These are phyloP conservation scores for Skeletonema costatum DNA, from an alignment of 108 stramenopile genomes.

Conservation along the genomic window DNA sequence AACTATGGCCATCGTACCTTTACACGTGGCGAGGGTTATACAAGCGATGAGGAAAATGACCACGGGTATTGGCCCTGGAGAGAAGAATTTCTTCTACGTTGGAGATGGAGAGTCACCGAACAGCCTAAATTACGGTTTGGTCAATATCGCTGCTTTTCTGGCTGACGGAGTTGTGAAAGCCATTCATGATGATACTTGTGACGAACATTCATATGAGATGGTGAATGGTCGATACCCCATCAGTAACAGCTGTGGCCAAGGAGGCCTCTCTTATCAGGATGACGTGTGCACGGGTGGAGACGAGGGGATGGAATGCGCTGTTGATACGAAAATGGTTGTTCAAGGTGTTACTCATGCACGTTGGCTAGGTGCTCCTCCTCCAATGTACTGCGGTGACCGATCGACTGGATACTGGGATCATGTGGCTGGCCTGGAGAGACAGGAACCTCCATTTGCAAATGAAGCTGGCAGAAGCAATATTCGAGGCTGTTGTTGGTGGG, in stretches of 20 bases:
- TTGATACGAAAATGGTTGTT: slow-evolving; percentile 50
- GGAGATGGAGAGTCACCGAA: slow-evolving; percentile 32
- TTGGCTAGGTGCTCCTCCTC: slow-evolving; percentile 51
- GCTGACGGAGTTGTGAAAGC: slow-evolving; percentile 44
- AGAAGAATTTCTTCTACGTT: slow-evolving; percentile 42
- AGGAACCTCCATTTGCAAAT: slow-evolving; percentile 26
- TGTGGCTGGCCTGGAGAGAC: slow-evolving; percentile 32
- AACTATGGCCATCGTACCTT: slow-evolving; percentile 25
- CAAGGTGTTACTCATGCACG: slow-evolving; percentile 45
- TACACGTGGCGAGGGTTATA: slow-evolving; percentile 35
- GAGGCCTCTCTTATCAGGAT: slow-evolving; percentile 40
- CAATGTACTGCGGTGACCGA: slow-evolving; percentile 41
- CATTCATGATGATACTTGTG: slow-evolving; percentile 40
- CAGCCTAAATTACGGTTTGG: slow-evolving; percentile 24
- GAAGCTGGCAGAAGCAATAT: slow-evolving; percentile 40
- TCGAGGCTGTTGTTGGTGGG: slow-evolving; percentile 36
- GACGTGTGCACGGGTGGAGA: slow-evolving; percentile 36
- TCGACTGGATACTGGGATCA: slow-evolving; percentile 56
- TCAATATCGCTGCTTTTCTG: slow-evolving; percentile 42
- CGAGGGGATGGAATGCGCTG: slow-evolving; percentile 41
- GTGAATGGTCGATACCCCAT: slow-evolving; percentile 43
- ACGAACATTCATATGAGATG: slow-evolving; percentile 32
- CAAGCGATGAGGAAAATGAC: slow-evolving; percentile 39
- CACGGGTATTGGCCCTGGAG: slow-evolving; percentile 26
- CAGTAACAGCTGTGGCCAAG: slow-evolving; percentile 49